phyloP scores from a whole-genome alignment of 1,284 basidiomycete genomes.

The Ceratobasidium sp. region DNA sequence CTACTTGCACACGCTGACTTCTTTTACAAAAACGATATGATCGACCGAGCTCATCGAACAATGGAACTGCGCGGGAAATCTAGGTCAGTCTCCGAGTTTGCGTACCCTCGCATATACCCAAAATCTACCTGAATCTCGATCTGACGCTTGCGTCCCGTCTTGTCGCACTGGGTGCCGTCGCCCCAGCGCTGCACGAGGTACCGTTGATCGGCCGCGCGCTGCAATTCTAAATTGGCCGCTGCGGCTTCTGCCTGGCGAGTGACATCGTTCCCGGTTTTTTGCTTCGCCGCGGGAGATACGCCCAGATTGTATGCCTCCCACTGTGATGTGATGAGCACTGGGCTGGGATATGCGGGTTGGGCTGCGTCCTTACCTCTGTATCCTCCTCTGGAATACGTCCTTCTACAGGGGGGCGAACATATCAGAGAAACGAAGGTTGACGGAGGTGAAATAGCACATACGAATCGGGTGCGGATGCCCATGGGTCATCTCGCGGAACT shows the following conservation, averaged over 20 bases:
- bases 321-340: slow-evolving; percentile 56
- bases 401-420: slow-evolving; percentile 56
- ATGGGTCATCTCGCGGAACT: slow-evolving; percentile 79
- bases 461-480: slow-evolving; percentile 71
- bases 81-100: background rate
- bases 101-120: background rate
- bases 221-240: slow-evolving; percentile 73
- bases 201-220: slow-evolving; percentile 77
- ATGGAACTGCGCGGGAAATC: slow-evolving; percentile 73
- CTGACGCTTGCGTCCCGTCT: slow-evolving; percentile 83
- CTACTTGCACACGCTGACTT: slow-evolving; percentile 41
- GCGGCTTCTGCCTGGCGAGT: slow-evolving; percentile 63
- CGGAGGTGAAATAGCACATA: slow-evolving; percentile 51
- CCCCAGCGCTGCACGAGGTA: slow-evolving; percentile 91
- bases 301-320: slow-evolving; percentile 85
- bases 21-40: slow-evolving; percentile 45
- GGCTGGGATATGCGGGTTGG: slow-evolving; percentile 41
- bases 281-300: slow-evolving; percentile 69
- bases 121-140: slow-evolving; percentile 88
- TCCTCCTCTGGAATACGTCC: slow-evolving; percentile 83
- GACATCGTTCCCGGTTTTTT: slow-evolving; percentile 62
- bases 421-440: slow-evolving; percentile 44
- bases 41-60: slow-evolving; percentile 89
- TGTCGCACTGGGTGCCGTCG: slow-evolving; percentile 91
- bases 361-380: slow-evolving; percentile 63